Evolutionary conservation across 371 early-diverging fungal genomes (phyloP), one percentile per base, ranked within the genome.

Genomic region (Actinomortierella ambigua): DNA sequence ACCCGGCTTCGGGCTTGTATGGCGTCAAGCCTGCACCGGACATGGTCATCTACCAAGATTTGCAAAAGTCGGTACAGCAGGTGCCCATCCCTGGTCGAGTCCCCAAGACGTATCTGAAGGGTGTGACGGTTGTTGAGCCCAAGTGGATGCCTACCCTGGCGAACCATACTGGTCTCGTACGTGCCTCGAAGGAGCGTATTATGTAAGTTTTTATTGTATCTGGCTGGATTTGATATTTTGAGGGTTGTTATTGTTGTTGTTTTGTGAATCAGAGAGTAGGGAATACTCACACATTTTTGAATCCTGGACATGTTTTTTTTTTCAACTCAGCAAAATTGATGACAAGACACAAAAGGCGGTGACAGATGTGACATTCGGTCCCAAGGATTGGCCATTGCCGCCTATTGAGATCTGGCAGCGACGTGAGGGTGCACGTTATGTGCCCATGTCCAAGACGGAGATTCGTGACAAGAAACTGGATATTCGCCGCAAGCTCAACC

Each of bases 321-420:
- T 40, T 23, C 20, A 60, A 44, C 63, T 61, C 23, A 85, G 84
- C 29, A 82, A 84, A 61, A 85, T 84, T 60, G 87, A 87, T 59
- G 80, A 81, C 53, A 90, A 86, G 76, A 68, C 81, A n/a, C 88
- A 87, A 46, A 81, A 87, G 64, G 90, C 90, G 14, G 81, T 87
- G 53, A 88, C 91, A 14, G 75, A 73, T 34, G 67, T 73, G 22
- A 84, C 82, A 51, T 92, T 88, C 73, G 93, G 93, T 1, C 91
- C 90, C 13, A 87, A 87, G 58, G 79, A 83, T 43, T 92, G 93
- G 93, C 87, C 86, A 60, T 77, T 92, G 54, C 86, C 93, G 0
- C 84, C 85, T 20, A 82, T 92, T 47, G 83, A 90, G 75, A 86
- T 86, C 13, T 84, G 85, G 65, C 88, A 90, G 65, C 75, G 76